Conservation (phyloP, 495 filamentous ascomycete species). For the Penicillium coprophilum region DNA sequence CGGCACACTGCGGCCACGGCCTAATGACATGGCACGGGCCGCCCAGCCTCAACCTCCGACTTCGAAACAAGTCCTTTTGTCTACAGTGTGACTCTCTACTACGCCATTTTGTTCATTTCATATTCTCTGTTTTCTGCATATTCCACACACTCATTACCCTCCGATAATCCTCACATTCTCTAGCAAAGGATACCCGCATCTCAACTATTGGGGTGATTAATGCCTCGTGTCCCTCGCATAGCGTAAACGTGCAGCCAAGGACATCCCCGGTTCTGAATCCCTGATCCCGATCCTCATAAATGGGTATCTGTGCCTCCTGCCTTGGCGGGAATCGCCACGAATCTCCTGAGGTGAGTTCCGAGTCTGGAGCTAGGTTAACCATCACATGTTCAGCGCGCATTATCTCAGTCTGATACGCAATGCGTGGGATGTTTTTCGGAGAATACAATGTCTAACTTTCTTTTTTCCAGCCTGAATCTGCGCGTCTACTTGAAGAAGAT, state of each 20-base stretch:
- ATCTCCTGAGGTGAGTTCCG: constrained; percentile 44
- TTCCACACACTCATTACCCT: constrained; percentile 22
- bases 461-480: constrained; percentile 44
- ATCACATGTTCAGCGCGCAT: constrained; percentile 19
- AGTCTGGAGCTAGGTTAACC: not conserved
- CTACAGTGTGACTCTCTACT: constrained; percentile 9
- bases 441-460: constrained; percentile 23
- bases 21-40: constrained; percentile 33
- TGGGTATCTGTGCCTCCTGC: constrained; percentile 55
- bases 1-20: constrained; percentile 29
- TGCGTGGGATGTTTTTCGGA: constrained; percentile 9
- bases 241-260: constrained; percentile 13
- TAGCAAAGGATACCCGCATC: constrained; percentile 18
- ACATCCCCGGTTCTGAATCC: constrained; percentile 8
- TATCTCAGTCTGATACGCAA: constrained; percentile 21
- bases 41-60: constrained; percentile 21
- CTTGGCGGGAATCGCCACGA: constrained; percentile 48
- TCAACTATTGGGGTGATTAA: constrained; percentile 26
- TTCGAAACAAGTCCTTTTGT: constrained; percentile 10
- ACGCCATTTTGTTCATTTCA: constrained; percentile 17
- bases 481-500: constrained; percentile 53
- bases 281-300: constrained; percentile 26
- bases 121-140: constrained; percentile 15
- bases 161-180: not conserved
- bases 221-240: constrained; percentile 30